A percentile compares a stretch with the other conserved stretches of the same genome.
Evolutionary conservation across 176 grass and related monocot species (phyloP).

Genomic region (Triticum dicoccoides): DNA sequence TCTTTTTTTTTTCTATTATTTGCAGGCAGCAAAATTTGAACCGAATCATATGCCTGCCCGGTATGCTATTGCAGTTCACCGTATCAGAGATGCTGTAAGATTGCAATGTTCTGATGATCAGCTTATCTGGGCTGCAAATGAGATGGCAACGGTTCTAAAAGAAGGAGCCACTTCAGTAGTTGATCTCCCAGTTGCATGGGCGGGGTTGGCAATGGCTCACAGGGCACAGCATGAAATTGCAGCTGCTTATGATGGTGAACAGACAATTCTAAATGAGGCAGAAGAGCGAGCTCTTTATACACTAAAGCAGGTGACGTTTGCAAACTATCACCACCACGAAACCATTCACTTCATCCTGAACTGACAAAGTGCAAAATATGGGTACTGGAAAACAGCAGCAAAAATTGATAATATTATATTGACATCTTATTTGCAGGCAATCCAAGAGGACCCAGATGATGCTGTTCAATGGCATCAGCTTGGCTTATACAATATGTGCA

Average conservation of each 20-base stretch:
- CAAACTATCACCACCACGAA: not conserved
- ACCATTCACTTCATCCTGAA: constrained; percentile 14
- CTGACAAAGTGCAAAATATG: constrained; percentile 4
- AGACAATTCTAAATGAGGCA: constrained; percentile 58
- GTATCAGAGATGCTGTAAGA: constrained; percentile 88
- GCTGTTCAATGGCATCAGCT: constrained; percentile 98
- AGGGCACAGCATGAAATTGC: constrained; percentile 91
- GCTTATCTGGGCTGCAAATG: constrained; percentile 86
- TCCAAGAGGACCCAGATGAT: constrained; percentile 95
- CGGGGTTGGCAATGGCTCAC: constrained; percentile 88
- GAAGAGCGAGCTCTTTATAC: constrained; percentile 80
- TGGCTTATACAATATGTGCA: constrained; percentile 88
- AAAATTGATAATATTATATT: constrained; percentile 10
- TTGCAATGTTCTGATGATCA: constrained; percentile 77
- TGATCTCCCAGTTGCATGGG: constrained; percentile 91
- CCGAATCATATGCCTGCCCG: constrained; percentile 93
- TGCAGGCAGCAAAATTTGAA: constrained; percentile 86
- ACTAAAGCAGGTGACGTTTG: constrained; percentile 73
- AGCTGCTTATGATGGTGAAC: constrained; percentile 51
- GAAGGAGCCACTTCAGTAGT: constrained; percentile 82
- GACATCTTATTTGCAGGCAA: constrained; percentile 56
- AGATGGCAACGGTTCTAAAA: constrained; percentile 90
- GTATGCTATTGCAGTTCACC: constrained; percentile 90
- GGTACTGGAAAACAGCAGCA: not conserved
- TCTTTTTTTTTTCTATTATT: not conserved